These are phyloP conservation scores for Fusarium mangiferae DNA, from an alignment of 2,329 filamentous ascomycete genomes.

Conservation along the genomic window DNA sequence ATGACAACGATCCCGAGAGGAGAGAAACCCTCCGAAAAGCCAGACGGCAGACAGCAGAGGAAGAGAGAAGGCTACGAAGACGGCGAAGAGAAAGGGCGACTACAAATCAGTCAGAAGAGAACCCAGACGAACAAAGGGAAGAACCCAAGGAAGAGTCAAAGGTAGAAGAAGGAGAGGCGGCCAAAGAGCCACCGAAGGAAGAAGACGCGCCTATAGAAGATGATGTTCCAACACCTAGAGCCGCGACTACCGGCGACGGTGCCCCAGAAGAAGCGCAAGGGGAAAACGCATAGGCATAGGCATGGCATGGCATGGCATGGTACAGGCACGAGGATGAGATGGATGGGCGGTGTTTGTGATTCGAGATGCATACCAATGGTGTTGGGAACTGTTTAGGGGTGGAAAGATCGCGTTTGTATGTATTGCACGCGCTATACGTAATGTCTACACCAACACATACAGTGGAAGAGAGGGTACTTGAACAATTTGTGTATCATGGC, in stretches of 20 bases:
- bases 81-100: constrained; percentile 71
- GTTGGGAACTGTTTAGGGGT: constrained; percentile 32
- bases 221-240: constrained; percentile 35
- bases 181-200: constrained; percentile 24
- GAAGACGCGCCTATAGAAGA: constrained; percentile 25
- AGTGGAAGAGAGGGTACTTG: constrained; percentile 33
- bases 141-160: constrained; percentile 29
- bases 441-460: constrained; percentile 50
- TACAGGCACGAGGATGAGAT: constrained; percentile 36
- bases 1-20: constrained; percentile 60
- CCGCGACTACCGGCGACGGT: constrained; percentile 24
- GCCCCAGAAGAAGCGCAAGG: constrained; percentile 30
- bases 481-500: constrained; percentile 12
- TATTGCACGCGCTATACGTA: constrained; percentile 49
- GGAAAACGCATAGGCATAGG: constrained; percentile 23
- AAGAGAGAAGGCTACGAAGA: constrained; percentile 76
- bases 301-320: constrained; percentile 29
- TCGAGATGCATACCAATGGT: constrained; percentile 40
- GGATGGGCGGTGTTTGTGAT: constrained; percentile 27
- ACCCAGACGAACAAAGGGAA: constrained; percentile 37
- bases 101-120: constrained; percentile 47
- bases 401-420: constrained; percentile 33
- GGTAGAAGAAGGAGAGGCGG: constrained; percentile 22
- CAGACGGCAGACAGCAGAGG: constrained; percentile 78
- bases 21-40: constrained; percentile 70